Evolutionary conservation across 805 yeast species (phyloP), one percentile per base, ranked within the genome.

Genomic region (Zygosaccharomyces kombuchaensis): DNA sequence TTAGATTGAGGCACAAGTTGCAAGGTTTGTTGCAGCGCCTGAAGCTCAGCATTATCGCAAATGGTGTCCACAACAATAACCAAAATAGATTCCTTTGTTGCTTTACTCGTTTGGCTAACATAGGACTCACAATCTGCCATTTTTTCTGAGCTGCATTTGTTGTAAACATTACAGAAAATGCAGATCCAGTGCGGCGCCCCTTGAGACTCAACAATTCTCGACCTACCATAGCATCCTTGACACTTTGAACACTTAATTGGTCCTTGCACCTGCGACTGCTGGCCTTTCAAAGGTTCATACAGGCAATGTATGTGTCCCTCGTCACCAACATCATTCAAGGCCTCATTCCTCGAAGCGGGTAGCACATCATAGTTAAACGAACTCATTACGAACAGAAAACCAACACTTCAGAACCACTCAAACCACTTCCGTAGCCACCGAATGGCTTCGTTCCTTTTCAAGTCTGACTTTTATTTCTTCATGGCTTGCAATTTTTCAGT

Each of bases 281-380:
- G 26, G 13, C 40, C 40, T 6, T 29, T 35, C 26, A 39, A 42
- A 5, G 49, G 47, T 29, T 51, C 44, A 29, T 49, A 51, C 3
- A 51, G 32, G 30, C 47, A 45, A 25, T 44, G 47, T 13, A 51
- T 29, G 29, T 51, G 55, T 6, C 55, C 53, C 12, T 47, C 44
- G 25, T 40, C 53, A 4, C 38, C 46, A 9, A 46, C 29, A 17
- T 47, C 43, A 3, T 36, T 27, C 37, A 49, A 44, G 16, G 54
- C 50, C 27, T 53, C 57, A 4, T 48, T 37, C 30, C 57, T 40
- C 9, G 57, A 47, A 10, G 55, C 43, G 21, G 55, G 55, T 9
- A 53, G 35, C 4, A 51, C 47, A 16, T 26, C 34, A 34, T 48
- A 52, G 26, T 45, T 43, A 12, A 48, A 43, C 21, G 32, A 32